These are phyloP conservation scores for Coffea canephora DNA, from an alignment of 257 asterid genomes.

Conservation along the genomic window DNA sequence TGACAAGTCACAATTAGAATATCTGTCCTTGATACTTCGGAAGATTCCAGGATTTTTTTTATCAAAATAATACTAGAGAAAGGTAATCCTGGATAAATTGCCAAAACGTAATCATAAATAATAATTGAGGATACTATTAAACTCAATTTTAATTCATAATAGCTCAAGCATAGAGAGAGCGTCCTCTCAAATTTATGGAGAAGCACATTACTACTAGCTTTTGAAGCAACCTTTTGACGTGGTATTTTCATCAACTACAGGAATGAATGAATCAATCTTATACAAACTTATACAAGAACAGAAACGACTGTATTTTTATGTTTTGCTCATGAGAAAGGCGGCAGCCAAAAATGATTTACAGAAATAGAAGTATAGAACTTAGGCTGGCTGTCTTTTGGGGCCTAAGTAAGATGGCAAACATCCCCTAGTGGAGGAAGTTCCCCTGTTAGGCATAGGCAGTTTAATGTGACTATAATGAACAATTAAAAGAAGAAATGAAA, in stretches of 20 bases:
- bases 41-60: background rate
- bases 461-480: constrained; percentile 54
- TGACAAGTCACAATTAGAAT: background rate
- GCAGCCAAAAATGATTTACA: background rate
- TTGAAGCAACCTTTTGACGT: background rate
- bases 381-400: constrained; percentile 26
- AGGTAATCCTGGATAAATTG: background rate
- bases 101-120: background rate
- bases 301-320: background rate
- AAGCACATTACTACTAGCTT: background rate
- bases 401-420: constrained; percentile 49
- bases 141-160: background rate
- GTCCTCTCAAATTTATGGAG: too few relatives aligned
- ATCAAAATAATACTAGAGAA: too few relatives aligned
- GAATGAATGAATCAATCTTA: background rate
- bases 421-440: constrained; percentile 31
- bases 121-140: too few relatives aligned
- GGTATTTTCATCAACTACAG: background rate
- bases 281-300: background rate
- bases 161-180: background rate
- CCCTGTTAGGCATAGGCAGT: constrained; percentile 63
- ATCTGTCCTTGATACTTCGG: too few relatives aligned
- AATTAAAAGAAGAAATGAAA: constrained; percentile 39
- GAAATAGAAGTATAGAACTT: too few relatives aligned
- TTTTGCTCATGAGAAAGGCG: background rate